Base-by-base conservation (phyloP, 257 asterid genomes). In the Scutellaria minor region DNA sequence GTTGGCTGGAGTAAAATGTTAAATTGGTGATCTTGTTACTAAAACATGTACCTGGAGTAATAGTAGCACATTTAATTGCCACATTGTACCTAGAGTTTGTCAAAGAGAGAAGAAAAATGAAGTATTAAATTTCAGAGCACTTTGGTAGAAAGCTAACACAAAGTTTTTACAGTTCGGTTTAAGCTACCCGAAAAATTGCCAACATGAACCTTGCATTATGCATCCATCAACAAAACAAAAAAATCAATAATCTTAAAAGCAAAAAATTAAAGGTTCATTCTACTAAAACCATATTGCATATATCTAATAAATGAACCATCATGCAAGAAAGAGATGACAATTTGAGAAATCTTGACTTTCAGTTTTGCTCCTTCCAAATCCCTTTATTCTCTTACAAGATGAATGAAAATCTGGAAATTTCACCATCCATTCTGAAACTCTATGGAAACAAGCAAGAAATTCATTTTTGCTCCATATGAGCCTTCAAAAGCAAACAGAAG, bases 1-100 rank as follows among this genome's bases (percentile, higher is more conserved):
- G 52, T 15, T 64, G 68, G 55, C 42, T 47, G 73, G 40, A 53
- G 63, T n/a, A 24, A 59, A 54, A 77, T 9, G 35, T 64, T 50
- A 24, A 66, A 54, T 52, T n/a, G 48, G 70, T 64, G 59, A 27
- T 73, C 63, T 50, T 6, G 68, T 55, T 60, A 73, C 44, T 31
- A 61, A 57, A 66, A 70, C 65, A 22, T 80, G 52, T 81, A 88
- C 96, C 96, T 77, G 96, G 95, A 63, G 96, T 90, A 66, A 90
- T 88, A 70, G 96, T 90, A 46, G 96, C 96, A 86, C 96, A 90
- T 81, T 90, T 90, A 64, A 90, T 86, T 20, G 96, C 96, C 76
- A 88, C 96, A 14, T 86, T 90, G 81, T 90, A 90, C 92, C 96
- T 90, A 64, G 59, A 79, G 67, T 67, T 69, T 18, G 66, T 77